Base-by-base conservation (phyloP, 169 alveolate genomes). In the Plasmodium reichenowi region DNA sequence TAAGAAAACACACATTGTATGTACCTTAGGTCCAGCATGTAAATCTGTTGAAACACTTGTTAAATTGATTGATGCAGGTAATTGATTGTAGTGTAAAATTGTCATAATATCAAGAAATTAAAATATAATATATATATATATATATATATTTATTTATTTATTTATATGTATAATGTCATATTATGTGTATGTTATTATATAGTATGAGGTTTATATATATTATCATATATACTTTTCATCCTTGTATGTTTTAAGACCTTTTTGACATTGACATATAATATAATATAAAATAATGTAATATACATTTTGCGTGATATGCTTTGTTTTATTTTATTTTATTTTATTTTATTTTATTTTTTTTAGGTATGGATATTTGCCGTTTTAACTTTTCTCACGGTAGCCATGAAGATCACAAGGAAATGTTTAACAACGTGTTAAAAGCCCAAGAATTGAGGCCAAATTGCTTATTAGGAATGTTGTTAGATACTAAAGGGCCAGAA, bases 401-500 rank as follows among this genome's bases (percentile, higher is more conserved):
- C 80, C 99, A 98, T 85, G 98, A 97, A 89, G 95, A 98, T 15
- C 99, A 97, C 74, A 96, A 94, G 32, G 95, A 95, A 67, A 96
- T 96, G 64, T 96, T 98, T 9, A 94, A 92, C 48, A 93, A 80
- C 74, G 88, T 98, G 0, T 94, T 96, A 74, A 98, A 97, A 88
- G 99, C 99, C 0, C 91, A 96, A 63, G 97, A 95, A 88, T 95
- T 94, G 71, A 96, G 99, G 60, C 99, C 99, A 1, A 97, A 97
- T 15, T 95, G 96, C 75, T 93, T 96, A 3, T 93, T 97, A 22
- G 99, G 99, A 10, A 91, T 98, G 76, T 93, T 98, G 94, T 95
- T 99, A 66, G 99, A 99, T 92, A 99, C 99, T n/a, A 99, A 98
- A 93, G 99, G 99, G 0, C 99, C 99, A 1, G 99, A 99, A 94